These are phyloP conservation scores for Zychaea mexicana DNA, from an alignment of 371 early-diverging fungal species.

Conservation along the genomic window DNA sequence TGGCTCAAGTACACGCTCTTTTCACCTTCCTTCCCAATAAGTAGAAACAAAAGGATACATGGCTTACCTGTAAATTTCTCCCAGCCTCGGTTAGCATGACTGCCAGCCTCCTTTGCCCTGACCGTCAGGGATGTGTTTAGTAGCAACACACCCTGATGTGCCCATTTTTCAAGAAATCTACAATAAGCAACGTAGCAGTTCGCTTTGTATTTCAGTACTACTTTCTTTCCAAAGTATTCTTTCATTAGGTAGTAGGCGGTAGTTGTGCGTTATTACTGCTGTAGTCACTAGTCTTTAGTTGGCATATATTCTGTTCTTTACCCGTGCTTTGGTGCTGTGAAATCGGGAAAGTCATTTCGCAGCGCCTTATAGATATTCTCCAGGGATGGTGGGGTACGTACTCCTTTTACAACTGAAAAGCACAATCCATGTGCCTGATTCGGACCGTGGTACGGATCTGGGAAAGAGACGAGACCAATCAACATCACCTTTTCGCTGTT, in stretches of 20 bases:
- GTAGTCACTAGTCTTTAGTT: no score
- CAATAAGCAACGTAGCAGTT: no score
- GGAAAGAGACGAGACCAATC: background rate
- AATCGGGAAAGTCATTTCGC: conserved; percentile 67
- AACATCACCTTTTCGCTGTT: no score
- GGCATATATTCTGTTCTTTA: no score
- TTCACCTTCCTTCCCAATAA: background rate
- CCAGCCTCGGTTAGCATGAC: conserved; percentile 94
- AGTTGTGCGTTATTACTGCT: no score
- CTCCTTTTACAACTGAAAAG: conserved; percentile 84
- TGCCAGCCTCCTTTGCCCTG: conserved; percentile 78
- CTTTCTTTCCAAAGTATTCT: no score
- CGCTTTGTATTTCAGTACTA: no score
- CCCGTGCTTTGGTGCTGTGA: conserved; percentile 66
- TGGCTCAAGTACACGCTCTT: background rate
- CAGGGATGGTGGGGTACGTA: conserved; percentile 87
- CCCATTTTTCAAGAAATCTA: conserved; percentile 82
- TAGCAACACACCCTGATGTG: conserved; percentile 92
- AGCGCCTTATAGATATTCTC: conserved; percentile 93
- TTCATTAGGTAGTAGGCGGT: no score
- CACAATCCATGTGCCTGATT: conserved; percentile 95
- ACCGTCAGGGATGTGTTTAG: conserved; percentile 96
- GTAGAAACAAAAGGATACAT: background rate
- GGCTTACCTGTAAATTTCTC: conserved; percentile 78
- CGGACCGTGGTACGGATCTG: conserved; percentile 96